Conservation (phyloP, 1,284 basidiomycete species). For the Fomitopsis palustris region DNA sequence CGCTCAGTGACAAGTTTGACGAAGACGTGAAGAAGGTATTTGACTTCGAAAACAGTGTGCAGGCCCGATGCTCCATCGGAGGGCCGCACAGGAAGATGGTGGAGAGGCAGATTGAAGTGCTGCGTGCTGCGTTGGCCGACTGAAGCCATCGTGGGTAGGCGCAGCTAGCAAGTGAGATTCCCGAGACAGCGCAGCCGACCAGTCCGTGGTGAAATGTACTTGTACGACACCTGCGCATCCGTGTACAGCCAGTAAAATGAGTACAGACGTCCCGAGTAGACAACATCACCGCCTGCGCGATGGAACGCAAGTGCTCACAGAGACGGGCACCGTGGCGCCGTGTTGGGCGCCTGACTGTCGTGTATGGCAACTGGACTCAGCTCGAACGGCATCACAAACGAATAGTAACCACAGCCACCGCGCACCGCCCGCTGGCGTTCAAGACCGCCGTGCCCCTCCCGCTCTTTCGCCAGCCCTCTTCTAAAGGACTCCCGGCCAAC, state of each 20-base stretch:
- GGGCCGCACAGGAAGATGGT: slow-evolving; percentile 87
- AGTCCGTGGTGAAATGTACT: background rate
- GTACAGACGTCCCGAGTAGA: background rate
- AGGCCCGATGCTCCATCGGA: slow-evolving; percentile 89
- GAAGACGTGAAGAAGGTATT: slow-evolving; percentile 84
- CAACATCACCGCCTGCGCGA: too few species aligned
- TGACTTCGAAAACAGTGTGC: slow-evolving; percentile 94
- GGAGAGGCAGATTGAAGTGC: slow-evolving; percentile 76
- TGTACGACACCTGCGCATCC: background rate
- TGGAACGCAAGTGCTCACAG: too few species aligned
- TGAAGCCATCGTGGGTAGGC: slow-evolving; percentile 5
- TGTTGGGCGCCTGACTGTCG: background rate
- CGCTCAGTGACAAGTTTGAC: slow-evolving; percentile 74
- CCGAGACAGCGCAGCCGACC: background rate
- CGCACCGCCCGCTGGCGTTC: slow-evolving; percentile 7
- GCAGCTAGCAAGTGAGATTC: background rate
- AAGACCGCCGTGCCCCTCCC: slow-evolving; percentile 5
- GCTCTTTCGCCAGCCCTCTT: slow-evolving; percentile 10
- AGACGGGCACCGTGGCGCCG: background rate
- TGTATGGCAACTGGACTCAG: background rate
- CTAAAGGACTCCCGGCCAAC: slow-evolving; percentile 10
- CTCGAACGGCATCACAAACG: slow-evolving; percentile 5
- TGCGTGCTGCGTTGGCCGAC: slow-evolving; percentile 47
- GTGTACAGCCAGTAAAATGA: background rate
- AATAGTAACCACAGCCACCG: slow-evolving; percentile 2